phyloP scores from a whole-genome alignment of 2,329 filamentous ascomycete genomes.

The Colletotrichum sansevieriae region DNA sequence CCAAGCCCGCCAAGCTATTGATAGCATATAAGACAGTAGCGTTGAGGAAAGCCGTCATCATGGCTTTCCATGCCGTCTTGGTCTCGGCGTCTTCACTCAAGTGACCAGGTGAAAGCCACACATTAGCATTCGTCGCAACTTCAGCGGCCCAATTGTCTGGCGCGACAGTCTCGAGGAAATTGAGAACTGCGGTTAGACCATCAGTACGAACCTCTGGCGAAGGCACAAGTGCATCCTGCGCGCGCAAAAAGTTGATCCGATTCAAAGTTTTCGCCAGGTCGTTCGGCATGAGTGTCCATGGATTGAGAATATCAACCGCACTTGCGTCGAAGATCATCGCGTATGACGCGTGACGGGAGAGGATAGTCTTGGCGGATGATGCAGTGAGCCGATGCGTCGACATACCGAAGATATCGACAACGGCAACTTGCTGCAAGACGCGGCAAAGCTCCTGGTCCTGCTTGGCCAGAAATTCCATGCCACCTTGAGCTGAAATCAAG shows the following conservation, averaged over 20 bases:
- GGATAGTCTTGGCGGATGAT: not conserved
- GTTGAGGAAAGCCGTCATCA: slow-evolving; percentile 18
- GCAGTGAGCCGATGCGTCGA: not conserved
- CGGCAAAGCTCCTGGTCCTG: not conserved
- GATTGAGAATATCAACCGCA: not conserved
- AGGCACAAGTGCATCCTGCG: not conserved
- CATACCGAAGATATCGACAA: slow-evolving; percentile 17
- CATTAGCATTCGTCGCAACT: not conserved
- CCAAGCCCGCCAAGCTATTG: not conserved
- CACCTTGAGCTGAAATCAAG: not conserved
- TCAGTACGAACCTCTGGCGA: not conserved
- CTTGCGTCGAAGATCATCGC: not conserved
- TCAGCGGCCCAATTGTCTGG: slow-evolving; percentile 1
- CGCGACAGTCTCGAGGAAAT: not conserved
- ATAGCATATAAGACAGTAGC: slow-evolving; percentile 3
- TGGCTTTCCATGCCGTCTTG: not conserved
- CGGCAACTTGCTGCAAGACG: slow-evolving; percentile 6
- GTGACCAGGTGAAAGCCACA: not conserved
- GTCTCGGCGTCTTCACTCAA: slow-evolving; percentile 1
- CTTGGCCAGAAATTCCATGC: not conserved
- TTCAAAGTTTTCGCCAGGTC: slow-evolving; percentile 8
- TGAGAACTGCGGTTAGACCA: not conserved
- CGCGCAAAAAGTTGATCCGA: slow-evolving; percentile 15
- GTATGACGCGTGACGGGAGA: not conserved
- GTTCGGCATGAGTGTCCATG: slow-evolving; percentile 15